phyloP scores from a whole-genome alignment of 1,284 basidiomycete species.

The Thelephora terrestris region DNA sequence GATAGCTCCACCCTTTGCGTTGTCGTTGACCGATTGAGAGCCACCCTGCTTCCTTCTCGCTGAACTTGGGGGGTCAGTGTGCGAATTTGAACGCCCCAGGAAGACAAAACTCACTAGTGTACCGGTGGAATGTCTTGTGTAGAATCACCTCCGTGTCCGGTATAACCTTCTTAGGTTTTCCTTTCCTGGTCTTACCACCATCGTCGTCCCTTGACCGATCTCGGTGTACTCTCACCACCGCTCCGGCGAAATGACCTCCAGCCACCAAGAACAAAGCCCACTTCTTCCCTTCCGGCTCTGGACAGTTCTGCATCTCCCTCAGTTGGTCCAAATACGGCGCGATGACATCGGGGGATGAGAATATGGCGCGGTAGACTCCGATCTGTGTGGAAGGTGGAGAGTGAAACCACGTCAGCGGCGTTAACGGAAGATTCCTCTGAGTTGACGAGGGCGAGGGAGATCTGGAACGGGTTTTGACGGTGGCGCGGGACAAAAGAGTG shows the following conservation, averaged over 20 bases:
- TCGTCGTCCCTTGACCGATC: slow-evolving; percentile 26
- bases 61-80: slow-evolving; percentile 21
- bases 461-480: slow-evolving; percentile 34
- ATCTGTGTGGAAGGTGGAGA: slow-evolving; percentile 79
- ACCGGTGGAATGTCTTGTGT: slow-evolving; percentile 98
- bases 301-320: slow-evolving; percentile 53
- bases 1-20: slow-evolving; percentile 85
- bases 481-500: slow-evolving; percentile 50
- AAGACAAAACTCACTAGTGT: slow-evolving; percentile 67
- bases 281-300: slow-evolving; percentile 50
- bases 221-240: slow-evolving; percentile 66
- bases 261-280: slow-evolving; percentile 97
- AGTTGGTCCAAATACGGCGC: slow-evolving; percentile 48
- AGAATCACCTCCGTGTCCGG: slow-evolving; percentile 71
- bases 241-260: slow-evolving; percentile 95
- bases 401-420: slow-evolving; percentile 86
- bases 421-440: slow-evolving; percentile 40
- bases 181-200: slow-evolving; percentile 35
- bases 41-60: slow-evolving; percentile 97
- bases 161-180: slow-evolving; percentile 50
- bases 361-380: slow-evolving; percentile 76
- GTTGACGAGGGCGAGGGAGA: slow-evolving; percentile 36
- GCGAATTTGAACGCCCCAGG: background rate
- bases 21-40: slow-evolving; percentile 87
- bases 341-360: slow-evolving; percentile 26